Base-by-base conservation (phyloP, 78 protist genomes). In the Dictyostelium intermedium region DNA sequence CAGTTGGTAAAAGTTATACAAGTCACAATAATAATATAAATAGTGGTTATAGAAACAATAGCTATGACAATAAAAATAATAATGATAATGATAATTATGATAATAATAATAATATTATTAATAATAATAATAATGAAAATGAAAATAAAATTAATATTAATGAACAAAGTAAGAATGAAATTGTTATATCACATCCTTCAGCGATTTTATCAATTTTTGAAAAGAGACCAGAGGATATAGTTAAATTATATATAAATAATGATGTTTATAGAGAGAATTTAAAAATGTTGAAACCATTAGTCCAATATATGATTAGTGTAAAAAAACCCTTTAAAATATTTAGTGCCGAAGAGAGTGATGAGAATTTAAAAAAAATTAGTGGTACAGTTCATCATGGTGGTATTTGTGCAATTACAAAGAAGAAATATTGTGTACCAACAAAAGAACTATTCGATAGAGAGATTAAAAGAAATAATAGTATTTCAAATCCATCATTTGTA, bases 381-480 rank as follows among this genome's bases (percentile, higher is more conserved):
- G 45, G 61, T 3, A 16, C 85, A 34, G 50, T 32, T 6, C 94
- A 89, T 47, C 94, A 89, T 56, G 94, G 83, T 35, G 94, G 94
- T 23, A 69, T 89, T 45, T 39, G 69, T 27, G 34, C 74, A 34
- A 63, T 80, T 5, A 20, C 37, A 11, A 80, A 80, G 27, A 20
- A 18, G 30, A 60, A 14, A 27, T 16, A 80, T 66, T 2, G 41
- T 25, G 1, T 69, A 1, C 25, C 47, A 5, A 11, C 74, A 0
- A 47, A 80, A 5, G 74, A 43, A 18, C 70, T 61, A 5, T n/a
- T 89, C 5, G 45, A 80, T 25, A 60, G 45, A 20, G 94, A 89
- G 73, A 43, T 70, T 1, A 18, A 50, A 25, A 60, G 35, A n/a
- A n/a, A n/a, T n/a, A 50, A 5, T 50, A 0, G 60, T 35, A 32